Base-by-base conservation (phyloP, 2,329 filamentous ascomycete species). In the Calycina marina region DNA sequence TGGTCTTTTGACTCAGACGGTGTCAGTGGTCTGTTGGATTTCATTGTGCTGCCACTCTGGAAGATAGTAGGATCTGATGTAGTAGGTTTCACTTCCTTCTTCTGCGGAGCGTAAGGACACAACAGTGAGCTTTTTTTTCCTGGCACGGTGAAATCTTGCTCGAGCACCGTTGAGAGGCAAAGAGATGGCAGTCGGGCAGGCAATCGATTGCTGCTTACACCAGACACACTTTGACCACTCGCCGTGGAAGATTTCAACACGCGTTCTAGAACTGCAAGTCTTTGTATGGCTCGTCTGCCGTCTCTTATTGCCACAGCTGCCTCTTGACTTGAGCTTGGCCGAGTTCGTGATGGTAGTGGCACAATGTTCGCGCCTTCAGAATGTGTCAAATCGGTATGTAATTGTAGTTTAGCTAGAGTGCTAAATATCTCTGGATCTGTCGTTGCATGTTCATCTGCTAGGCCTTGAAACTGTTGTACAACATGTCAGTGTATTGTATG, bases 71-170 rank as follows among this genome's bases (percentile, higher is more conserved):
- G 24, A 14, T 40, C 38, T 36, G 43, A 47, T 14, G 31, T 35
- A 9, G 20, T n/a, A 14, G 38, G 24, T 29, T 44, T 41, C 30
- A 28, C 30, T 22, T 28, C 28, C 18, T 36, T 30, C 33, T 24
- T 28, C 26, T 40, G 39, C 25, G 28, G 34, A 18, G 70, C 76
- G 55, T 93, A 93, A 0, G 86, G 86, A 57, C 86, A 94, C 44
- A 72, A 71, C 31, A 94, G 61, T 41, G 69, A 70, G 45, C 85
- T 82, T 47, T 79, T 82, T 49, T 74, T 83, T 39, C 86, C 86
- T 51, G 77, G 65, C 18, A 86, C 79, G 12, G 86, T 94, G 48
- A 93, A 94, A 56, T 94, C 86, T 58, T 80, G 79, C 59, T 93
- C 86, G 50, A 93, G 60, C 22, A 72, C 65, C 30, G 69, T 74